Evolutionary conservation across 1,284 basidiomycete genomes (phyloP), one percentile per base, ranked within the genome.

Genomic region (Leccinum pachyderme): DNA sequence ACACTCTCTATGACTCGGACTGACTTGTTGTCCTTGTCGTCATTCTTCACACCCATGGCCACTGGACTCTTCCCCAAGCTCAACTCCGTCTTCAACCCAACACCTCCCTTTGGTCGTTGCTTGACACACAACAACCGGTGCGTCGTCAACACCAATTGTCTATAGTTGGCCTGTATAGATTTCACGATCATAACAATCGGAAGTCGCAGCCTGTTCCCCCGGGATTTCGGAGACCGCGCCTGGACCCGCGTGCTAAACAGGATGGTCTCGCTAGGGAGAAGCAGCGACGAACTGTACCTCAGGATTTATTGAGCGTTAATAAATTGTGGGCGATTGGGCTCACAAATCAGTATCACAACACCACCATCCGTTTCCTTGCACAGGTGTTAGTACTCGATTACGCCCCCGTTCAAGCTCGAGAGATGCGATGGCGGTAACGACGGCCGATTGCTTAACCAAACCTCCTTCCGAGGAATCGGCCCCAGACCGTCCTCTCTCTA

Each of bases 91-190:
- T 84, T 84, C 46, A 86, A 54, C 3, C 72, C 63, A 11, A 76
- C 56, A 24, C 61, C 68, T 22, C 66, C 72, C 48, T 69, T 70
- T 7, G 58, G 69, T 31, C 69, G 72, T 59, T 77, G 71, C 66
- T 87, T 87, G 32, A 86, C 63, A 54, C 82, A 85, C 27, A 87
- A 51, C 11, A 87, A 63, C 41, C 85, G 75, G 35, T 75, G 72
- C 18, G 73, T 79, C 13, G 86, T 87, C 43, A 87, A 69, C 31
- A 87, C 70, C 7, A 87, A 65, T 58, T 83, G 78, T 25, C 85
- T 74, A n/a, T 75, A 72, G 64, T 84, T 84, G 8, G 79, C 71
- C 62, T 77, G 79, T 58, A 76, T 75, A 1, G 68, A 65, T 29
- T 78, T 75, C 1, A 81, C 79, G 25, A 8, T 45, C 1, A 80